A percentile compares a stretch with the other conserved stretches of the same genome.
phyloP scores from a whole-genome alignment of 176 grass and related monocot genomes.

The Dactylis glomerata region DNA sequence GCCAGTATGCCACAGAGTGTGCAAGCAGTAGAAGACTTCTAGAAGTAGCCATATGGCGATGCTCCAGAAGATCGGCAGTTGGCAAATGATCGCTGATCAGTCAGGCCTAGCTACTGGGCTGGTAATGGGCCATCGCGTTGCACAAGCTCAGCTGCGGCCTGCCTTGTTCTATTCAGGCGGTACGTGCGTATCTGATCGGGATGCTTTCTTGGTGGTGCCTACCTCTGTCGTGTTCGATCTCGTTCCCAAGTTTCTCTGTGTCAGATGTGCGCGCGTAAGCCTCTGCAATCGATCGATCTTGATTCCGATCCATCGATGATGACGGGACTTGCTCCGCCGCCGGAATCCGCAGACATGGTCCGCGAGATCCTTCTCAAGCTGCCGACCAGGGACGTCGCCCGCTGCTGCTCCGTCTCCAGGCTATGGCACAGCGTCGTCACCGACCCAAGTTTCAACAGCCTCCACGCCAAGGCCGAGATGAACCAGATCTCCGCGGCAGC shows the following conservation, averaged over 20 bases:
- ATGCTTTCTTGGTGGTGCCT: no score
- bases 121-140: no score
- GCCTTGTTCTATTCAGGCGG: no score
- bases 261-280: background rate
- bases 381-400: background rate
- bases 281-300: background rate
- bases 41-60: no score
- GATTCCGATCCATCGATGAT: background rate
- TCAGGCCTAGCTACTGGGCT: no score
- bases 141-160: no score
- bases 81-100: no score
- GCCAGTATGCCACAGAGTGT: no score
- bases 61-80: no score
- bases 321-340: background rate
- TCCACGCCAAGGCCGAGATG: background rate
- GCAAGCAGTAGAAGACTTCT: no score
- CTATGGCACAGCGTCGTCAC: background rate
- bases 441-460: background rate
- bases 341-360: background rate
- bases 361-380: background rate
- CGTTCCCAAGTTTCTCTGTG: background rate
- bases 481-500: background rate
- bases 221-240: no score
- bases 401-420: background rate
- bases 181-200: no score